These are phyloP conservation scores for Fusarium solani-melongenae DNA, from an alignment of 2,329 filamentous ascomycete genomes.

Conservation along the genomic window DNA sequence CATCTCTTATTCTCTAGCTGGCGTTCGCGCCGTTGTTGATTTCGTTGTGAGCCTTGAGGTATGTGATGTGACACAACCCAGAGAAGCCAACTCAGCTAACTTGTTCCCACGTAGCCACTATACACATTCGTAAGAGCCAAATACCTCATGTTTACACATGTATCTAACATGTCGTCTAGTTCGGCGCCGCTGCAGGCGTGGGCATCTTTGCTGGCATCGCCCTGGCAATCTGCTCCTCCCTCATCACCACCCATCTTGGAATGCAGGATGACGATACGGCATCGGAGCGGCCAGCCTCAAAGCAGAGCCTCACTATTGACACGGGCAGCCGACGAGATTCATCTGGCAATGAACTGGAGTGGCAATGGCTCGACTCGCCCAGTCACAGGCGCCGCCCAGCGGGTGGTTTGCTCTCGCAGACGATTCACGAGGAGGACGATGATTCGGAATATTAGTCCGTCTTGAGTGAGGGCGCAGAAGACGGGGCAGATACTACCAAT, in stretches of 20 bases:
- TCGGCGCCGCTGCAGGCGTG: conserved; percentile 74
- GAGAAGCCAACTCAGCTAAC: conserved; percentile 3
- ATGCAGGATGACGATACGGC: conserved; percentile 48
- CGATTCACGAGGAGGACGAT: conserved; percentile 79
- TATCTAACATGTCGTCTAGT: conserved; percentile 44
- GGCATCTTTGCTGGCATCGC: conserved; percentile 72
- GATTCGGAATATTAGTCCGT: conserved; percentile 55
- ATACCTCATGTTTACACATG: too few species aligned
- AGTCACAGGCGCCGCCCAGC: conserved; percentile 54
- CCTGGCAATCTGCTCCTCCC: conserved; percentile 66
- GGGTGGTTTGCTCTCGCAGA: conserved; percentile 69
- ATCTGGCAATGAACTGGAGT: conserved; percentile 51
- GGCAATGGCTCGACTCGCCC: conserved; percentile 51
- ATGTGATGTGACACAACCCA: conserved; percentile 8
- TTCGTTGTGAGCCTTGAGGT: conserved; percentile 53
- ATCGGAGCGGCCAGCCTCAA: conserved; percentile 14
- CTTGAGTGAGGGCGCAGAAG: neutral
- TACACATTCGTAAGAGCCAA: conserved; percentile 55
- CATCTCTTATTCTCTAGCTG: conserved; percentile 43
- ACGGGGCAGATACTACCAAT: conserved; percentile 5
- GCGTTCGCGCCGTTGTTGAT: conserved; percentile 34
- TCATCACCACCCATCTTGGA: conserved; percentile 64
- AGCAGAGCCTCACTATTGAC: conserved; percentile 24
- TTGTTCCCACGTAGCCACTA: conserved; percentile 47
- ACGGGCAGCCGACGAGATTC: conserved; percentile 33